phyloP scores from a whole-genome alignment of 2,329 filamentous ascomycete genomes.

The Claviceps africana region DNA sequence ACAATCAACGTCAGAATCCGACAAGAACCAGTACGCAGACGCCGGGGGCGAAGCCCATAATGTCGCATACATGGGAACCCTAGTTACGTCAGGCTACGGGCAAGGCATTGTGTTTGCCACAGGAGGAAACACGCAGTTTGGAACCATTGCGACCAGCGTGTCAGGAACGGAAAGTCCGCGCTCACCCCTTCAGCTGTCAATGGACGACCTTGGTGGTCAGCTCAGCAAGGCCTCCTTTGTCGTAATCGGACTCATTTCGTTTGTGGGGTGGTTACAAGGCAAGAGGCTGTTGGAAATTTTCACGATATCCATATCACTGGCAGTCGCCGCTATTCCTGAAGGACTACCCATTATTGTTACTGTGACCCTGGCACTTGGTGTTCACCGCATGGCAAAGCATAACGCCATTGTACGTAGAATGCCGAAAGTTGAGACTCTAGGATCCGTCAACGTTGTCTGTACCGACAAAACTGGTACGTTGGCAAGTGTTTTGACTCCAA shows the following conservation, averaged over 20 bases:
- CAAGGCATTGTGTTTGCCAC: conserved; percentile 97
- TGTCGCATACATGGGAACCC: conserved; percentile 94
- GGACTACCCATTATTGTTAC: conserved; percentile 96
- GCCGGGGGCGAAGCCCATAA: conserved; percentile 62
- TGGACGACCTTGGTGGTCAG: conserved; percentile 95
- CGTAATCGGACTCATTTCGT: conserved; percentile 82
- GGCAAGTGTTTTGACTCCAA: neutral
- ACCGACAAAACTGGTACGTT: conserved; percentile 79
- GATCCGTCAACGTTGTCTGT: conserved; percentile 98
- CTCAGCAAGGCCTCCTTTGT: conserved; percentile 93
- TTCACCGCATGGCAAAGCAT: conserved; percentile 88
- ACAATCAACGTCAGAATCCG: conserved; percentile 27
- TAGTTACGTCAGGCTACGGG: conserved; percentile 88
- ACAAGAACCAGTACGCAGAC: conserved; percentile 44
- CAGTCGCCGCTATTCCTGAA: conserved; percentile 91
- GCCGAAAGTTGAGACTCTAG: conserved; percentile 92
- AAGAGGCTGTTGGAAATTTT: conserved; percentile 89
- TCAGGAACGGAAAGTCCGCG: conserved; percentile 91
- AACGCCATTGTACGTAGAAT: conserved; percentile 91
- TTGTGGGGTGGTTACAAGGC: conserved; percentile 82
- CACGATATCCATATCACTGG: conserved; percentile 90
- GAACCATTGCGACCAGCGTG: conserved; percentile 85
- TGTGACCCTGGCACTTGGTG: conserved; percentile 85
- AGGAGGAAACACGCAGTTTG: conserved; percentile 85
- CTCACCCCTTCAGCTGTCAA: conserved; percentile 85